Percentiles rank a stretch among this genome's conserved stretches.
phyloP scores from a whole-genome alignment of 495 filamentous ascomycete genomes.

The Aspergillus campestris region DNA sequence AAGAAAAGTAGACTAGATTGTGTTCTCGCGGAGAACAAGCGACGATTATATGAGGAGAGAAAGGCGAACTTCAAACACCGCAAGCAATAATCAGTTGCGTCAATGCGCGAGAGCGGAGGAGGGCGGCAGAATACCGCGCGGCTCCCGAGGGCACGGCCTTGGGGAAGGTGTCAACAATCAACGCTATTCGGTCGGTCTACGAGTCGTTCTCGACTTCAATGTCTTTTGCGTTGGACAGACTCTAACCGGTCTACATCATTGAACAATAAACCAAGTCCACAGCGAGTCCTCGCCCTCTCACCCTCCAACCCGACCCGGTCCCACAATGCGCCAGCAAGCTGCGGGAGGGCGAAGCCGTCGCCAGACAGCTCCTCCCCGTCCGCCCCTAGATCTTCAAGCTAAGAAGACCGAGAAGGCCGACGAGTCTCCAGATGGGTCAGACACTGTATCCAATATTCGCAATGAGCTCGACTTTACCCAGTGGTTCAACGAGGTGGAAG shows the following conservation, averaged over 20 bases:
- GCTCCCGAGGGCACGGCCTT: no score
- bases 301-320: background rate
- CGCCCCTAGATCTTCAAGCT: conserved; percentile 22
- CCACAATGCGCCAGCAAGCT: conserved; percentile 20
- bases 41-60: background rate
- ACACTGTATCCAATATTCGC: conserved; percentile 22
- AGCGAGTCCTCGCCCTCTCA: background rate
- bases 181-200: no score
- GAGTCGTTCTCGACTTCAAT: no score
- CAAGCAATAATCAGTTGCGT: conserved; percentile 15
- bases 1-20: background rate
- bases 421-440: conserved; percentile 13
- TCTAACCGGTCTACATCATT: background rate
- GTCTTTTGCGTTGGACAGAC: no score
- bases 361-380: conserved; percentile 35
- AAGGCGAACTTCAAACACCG: no score
- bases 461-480: conserved; percentile 53
- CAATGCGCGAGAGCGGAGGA: conserved; percentile 24
- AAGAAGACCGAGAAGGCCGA: conserved; percentile 19
- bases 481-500: conserved; percentile 55
- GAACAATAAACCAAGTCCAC: background rate
- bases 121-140: conserved; percentile 28
- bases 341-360: conserved; percentile 30
- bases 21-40: background rate
- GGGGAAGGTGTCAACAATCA: no score